Conservation (phyloP, 805 yeast species). For the Candida ipomoeae region DNA sequence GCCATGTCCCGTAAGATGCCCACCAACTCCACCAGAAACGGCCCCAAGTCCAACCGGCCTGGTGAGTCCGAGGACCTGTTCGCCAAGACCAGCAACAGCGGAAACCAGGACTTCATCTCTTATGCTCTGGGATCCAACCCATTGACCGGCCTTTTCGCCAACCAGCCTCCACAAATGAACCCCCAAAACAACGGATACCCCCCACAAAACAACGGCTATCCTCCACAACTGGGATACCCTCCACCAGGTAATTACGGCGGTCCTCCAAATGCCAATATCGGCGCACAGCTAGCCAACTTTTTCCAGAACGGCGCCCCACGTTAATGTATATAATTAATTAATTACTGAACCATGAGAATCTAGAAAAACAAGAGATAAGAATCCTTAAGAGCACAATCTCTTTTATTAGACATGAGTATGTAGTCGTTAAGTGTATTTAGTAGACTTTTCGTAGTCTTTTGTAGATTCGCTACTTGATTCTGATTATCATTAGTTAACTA, state of each 20-base stretch:
- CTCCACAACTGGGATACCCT: slow-evolving; percentile 10
- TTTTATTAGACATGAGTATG: too few species aligned
- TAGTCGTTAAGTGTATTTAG: too few species aligned
- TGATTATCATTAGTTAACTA: slow-evolving; percentile 1
- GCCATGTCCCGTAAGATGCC: slow-evolving; percentile 92
- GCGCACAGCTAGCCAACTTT: slow-evolving; percentile 37
- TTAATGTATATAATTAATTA: background rate
- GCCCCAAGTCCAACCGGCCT: slow-evolving; percentile 73
- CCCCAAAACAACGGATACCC: slow-evolving; percentile 8
- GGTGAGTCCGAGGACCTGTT: slow-evolving; percentile 48
- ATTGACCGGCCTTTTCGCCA: slow-evolving; percentile 44
- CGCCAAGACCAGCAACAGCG: slow-evolving; percentile 35
- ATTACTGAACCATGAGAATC: background rate
- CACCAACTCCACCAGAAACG: slow-evolving; percentile 79
- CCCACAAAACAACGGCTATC: slow-evolving; percentile 7
- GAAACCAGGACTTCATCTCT: slow-evolving; percentile 33
- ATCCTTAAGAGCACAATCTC: too few species aligned
- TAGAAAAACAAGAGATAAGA: too few species aligned
- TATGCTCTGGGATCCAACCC: slow-evolving; percentile 41
- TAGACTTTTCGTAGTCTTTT: too few species aligned
- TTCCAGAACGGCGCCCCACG: slow-evolving; percentile 24
- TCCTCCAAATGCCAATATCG: slow-evolving; percentile 27
- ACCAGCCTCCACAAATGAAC: slow-evolving; percentile 14
- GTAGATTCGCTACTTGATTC: background rate
- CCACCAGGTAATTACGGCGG: slow-evolving; percentile 12